A percentile compares a stretch with the other conserved stretches of the same genome.
These are phyloP conservation scores for Auricularia heimuer DNA, from an alignment of 768 basidiomycete species.

Conservation along the genomic window DNA sequence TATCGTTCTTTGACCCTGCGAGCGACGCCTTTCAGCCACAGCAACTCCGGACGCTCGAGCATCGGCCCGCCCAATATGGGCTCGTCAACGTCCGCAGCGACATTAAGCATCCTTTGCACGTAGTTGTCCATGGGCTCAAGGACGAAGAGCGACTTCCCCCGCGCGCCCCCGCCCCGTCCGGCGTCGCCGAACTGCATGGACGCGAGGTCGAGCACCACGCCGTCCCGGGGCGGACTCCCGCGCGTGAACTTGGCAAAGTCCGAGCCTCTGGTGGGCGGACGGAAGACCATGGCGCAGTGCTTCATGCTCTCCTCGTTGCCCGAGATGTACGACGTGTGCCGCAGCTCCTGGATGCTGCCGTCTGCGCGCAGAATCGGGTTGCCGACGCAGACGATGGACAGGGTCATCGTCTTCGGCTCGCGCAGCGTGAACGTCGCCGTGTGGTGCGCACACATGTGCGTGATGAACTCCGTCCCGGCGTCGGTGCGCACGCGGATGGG, in stretches of 20 bases:
- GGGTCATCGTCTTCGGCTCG: slow-evolving; percentile 7
- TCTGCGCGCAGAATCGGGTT: background rate
- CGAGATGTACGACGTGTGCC: slow-evolving; percentile 4
- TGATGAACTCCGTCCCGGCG: slow-evolving; percentile 10
- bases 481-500: slow-evolving; percentile 9
- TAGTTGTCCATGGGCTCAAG: slow-evolving; percentile 12
- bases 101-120: background rate
- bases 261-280: background rate
- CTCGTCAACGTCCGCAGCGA: background rate
- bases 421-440: slow-evolving; percentile 9
- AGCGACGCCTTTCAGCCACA: slow-evolving; percentile 12
- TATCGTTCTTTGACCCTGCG: slow-evolving; percentile 11
- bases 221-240: too few species aligned
- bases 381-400: slow-evolving; percentile 5
- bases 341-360: background rate
- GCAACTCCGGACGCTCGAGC: background rate
- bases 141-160: slow-evolving; percentile 8
- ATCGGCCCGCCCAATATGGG: background rate
- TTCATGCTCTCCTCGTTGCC: slow-evolving; percentile 9
- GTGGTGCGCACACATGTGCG: background rate
- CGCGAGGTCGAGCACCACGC: slow-evolving; percentile 10
- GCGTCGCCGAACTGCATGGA: slow-evolving; percentile 17
- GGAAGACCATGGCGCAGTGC: slow-evolving; percentile 13
- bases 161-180: slow-evolving; percentile 12
- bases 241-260: background rate